A percentile compares a stretch with the other conserved stretches of the same genome.
Evolutionary conservation across 345 rosid genomes (phyloP).

Genomic region (Hibiscus mutabilis): DNA sequence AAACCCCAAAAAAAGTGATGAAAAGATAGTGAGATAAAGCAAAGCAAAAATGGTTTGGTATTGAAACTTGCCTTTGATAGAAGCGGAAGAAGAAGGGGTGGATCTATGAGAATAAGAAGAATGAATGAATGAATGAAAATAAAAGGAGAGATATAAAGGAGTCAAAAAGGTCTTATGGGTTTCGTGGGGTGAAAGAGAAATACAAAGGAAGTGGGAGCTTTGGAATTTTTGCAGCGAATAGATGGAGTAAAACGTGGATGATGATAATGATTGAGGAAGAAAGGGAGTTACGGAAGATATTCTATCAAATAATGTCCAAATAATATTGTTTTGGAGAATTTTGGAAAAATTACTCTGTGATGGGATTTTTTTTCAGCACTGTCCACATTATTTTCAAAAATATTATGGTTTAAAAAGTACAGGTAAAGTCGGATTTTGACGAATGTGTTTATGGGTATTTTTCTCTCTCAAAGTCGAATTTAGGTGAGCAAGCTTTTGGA

Average conservation of each 20-base stretch:
- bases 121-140: no score
- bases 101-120: no score
- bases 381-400: no score
- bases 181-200: not conserved
- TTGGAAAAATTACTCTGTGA: no score
- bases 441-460: no score
- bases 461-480: no score
- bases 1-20: not conserved
- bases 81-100: not conserved
- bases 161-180: not conserved
- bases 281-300: not conserved
- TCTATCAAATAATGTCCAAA: no score
- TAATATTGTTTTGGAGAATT: no score
- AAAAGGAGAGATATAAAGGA: not conserved
- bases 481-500: no score
- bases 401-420: no score
- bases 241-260: not conserved
- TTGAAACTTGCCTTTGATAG: conserved; percentile 9
- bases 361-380: no score
- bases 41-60: not conserved
- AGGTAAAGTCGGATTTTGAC: no score
- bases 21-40: not conserved
- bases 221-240: not conserved
- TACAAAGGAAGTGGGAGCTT: not conserved
- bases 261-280: not conserved